These are phyloP conservation scores for Boletus subluridellus DNA, from an alignment of 1,284 basidiomycete species.

Conservation along the genomic window DNA sequence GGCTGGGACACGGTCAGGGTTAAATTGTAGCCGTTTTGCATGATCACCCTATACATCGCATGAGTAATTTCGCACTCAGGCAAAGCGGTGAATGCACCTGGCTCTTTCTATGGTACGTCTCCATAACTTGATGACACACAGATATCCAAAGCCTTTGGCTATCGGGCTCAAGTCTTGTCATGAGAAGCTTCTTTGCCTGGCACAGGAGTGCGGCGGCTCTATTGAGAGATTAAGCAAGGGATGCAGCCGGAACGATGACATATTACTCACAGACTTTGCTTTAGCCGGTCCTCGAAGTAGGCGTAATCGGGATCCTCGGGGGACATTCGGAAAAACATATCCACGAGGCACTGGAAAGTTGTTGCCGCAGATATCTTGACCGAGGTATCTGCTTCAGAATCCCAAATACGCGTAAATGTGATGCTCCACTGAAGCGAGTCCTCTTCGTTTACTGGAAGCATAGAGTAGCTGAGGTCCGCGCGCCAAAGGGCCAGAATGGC, in stretches of 20 bases:
- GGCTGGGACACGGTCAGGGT: slow-evolving; percentile 52
- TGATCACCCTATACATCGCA: slow-evolving; percentile 38
- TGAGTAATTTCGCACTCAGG: slow-evolving; percentile 5
- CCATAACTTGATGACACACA: slow-evolving; percentile 58
- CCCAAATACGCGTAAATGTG: slow-evolving; percentile 53
- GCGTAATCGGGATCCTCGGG: slow-evolving; percentile 38
- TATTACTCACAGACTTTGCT: slow-evolving; percentile 27
- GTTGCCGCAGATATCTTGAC: slow-evolving; percentile 58
- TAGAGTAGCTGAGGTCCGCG: slow-evolving; percentile 51
- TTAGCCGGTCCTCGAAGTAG: slow-evolving; percentile 38
- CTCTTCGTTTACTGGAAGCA: slow-evolving; percentile 28
- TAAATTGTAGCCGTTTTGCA: slow-evolving; percentile 47
- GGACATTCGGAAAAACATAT: slow-evolving; percentile 44
- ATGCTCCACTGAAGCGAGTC: slow-evolving; percentile 48
- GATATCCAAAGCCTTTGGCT: slow-evolving; percentile 64
- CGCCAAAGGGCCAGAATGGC: slow-evolving; percentile 66
- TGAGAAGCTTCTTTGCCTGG: slow-evolving; percentile 56
- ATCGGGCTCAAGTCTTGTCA: slow-evolving; percentile 55
- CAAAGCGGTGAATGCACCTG: slow-evolving; percentile 37
- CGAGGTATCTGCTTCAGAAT: slow-evolving; percentile 55
- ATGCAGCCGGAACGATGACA: neutral
- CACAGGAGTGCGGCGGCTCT: slow-evolving; percentile 57
- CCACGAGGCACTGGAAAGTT: slow-evolving; percentile 47
- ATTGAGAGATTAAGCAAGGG: slow-evolving; percentile 9
- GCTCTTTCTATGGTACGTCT: slow-evolving; percentile 48